Conservation (phyloP, 768 basidiomycete species). For the Rhizopogon rudus region DNA sequence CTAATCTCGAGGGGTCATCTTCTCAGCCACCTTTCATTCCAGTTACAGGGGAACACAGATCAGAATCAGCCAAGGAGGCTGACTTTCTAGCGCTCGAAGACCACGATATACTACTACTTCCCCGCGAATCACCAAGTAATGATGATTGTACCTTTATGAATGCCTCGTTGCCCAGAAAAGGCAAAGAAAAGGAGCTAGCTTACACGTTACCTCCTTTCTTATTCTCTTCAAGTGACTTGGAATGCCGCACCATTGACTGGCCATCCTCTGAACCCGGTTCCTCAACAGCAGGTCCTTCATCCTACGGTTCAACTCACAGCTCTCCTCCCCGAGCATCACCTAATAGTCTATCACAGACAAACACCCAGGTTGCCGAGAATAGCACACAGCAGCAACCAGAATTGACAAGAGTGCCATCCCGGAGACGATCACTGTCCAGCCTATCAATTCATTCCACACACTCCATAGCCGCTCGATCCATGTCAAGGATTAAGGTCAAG, state of each 20-base stretch:
- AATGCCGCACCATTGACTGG: constrained; percentile 36
- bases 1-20: constrained; percentile 9
- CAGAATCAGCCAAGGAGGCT: background rate
- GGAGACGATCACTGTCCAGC: constrained; percentile 54
- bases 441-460: constrained; percentile 41
- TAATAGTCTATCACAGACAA: constrained; percentile 7
- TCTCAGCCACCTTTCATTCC: background rate
- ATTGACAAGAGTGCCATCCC: constrained; percentile 34
- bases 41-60: background rate
- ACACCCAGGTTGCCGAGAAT: constrained; percentile 8
- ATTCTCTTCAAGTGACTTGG: constrained; percentile 52
- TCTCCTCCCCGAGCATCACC: constrained; percentile 34
- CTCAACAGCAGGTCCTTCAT: constrained; percentile 26
- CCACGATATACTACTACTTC: background rate
- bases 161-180: constrained; percentile 40
- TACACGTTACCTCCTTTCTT: constrained; percentile 63
- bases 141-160: background rate
- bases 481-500: constrained; percentile 44
- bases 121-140: background rate
- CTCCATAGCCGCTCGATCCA: constrained; percentile 39
- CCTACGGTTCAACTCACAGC: constrained; percentile 29
- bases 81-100: background rate
- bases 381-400: constrained; percentile 16
- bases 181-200: constrained; percentile 47
- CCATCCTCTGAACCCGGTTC: constrained; percentile 20